Evolutionary conservation across 2,329 filamentous ascomycete species (phyloP), one percentile per base, ranked within the genome.

Genomic region (Colletotrichum truncatum): DNA sequence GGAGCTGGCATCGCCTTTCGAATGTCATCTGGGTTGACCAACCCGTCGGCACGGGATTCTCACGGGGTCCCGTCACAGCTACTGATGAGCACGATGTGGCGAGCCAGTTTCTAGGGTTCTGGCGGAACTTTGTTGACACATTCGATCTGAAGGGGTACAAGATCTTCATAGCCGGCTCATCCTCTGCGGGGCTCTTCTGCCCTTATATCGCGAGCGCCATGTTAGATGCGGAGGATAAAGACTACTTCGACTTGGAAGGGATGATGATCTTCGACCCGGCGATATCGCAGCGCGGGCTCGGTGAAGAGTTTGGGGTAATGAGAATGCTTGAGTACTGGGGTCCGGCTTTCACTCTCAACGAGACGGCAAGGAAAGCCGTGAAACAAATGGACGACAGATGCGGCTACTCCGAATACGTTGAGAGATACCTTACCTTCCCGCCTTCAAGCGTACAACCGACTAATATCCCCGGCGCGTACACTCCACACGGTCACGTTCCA

Each of bases 1-100:
- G 90, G 79, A 85, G 85, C n/a, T 94, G 91, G 91, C 86, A 87
- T 66, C 91, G 90, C 55, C 77, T 94, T 39, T 91, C 91, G 58
- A 93, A 94, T 75, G 86, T 94, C 72, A 80, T 96, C 49, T 96
- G 89, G 87, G 84, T 92, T 11, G 91, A 93, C 71, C 90, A 92
- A 73, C 89, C 88, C 9, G 79, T 88, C 9, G 84, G 84, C 26
- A 92, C 91, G 0, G 92, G 92, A 14, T 94, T 91, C 75, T 86
- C 88, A 0, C 84, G 87, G 30, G 91, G 91, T 11, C 85, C 78
- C 0, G 81, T 88, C 5, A 91, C 85, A 0, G 90, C 90, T n/a
- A 87, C 82, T 3, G 86, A 85, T 69, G 88, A 93, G 69, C 84
- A 87, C 34, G 90, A 93, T 68, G 82, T 91, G 1, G 90, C 91